Base-by-base conservation (phyloP, 257 asterid species). In the Gentiana macrophylla region DNA sequence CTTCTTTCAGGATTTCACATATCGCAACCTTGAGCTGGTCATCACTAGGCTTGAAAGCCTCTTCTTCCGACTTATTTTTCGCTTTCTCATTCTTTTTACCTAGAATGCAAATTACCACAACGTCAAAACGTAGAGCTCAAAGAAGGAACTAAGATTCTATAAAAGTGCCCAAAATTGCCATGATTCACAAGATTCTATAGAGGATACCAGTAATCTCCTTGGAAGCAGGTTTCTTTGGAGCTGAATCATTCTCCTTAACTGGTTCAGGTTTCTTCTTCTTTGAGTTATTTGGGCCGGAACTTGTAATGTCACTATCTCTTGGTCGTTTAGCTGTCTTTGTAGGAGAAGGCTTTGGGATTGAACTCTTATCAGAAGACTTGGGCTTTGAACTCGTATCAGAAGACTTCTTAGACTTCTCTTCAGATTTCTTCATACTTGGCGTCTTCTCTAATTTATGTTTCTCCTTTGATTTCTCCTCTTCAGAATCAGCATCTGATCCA, bases 201-300 rank as follows among this genome's bases (percentile, higher is more conserved):
- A 41, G 50, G 88, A 74, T 61, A 88, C 98, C 94, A 53, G 78
- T 63, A 56, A 63, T 79, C 67, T 75, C 88, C 62, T 65, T 83
- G 50, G 86, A 24, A 49, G 72, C 61, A 11, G 84, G 58, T 65
- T 80, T 82, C 76, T 78, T 83, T 35, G 82, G 80, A 56, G 75
- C 55, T 44, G 88, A 45, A 34, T 81, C n/a, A 68, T 78, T 79
- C 73, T 64, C 77, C 63, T 78, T 80, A 48, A 68, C 75, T 11
- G 61, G 36, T 59, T 78, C 87, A 52, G 72, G 59, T 69, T 75
- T 85, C 75, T 82, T 79, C 70, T 53, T 75, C 50, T 81, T 74
- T 65, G 83, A 66, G 48, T 48, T 70, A 68, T 77, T 85, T 45
- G 77, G 75, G 65, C 77, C 80, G 47, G 77, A 53, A 32, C 71